Evolutionary conservation across 257 asterid genomes (phyloP), one percentile per base, ranked within the genome.

Genomic region (Orobanche coerulescens): DNA sequence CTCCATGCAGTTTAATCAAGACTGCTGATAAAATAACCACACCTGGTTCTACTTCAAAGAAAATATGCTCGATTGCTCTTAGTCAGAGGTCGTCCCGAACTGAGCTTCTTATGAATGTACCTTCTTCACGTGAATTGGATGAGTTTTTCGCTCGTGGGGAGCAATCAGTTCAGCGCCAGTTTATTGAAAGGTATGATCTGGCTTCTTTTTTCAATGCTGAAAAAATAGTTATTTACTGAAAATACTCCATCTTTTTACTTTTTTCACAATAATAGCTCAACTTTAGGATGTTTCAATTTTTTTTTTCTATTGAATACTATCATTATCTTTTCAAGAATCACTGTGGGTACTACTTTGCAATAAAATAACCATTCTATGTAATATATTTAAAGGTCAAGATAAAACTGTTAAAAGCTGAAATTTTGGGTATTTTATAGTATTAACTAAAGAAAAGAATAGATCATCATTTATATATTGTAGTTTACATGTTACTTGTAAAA

Each of bases 151-250:
- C 67, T 60, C 72, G 53, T 4, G 69, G 67, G 16, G 94, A 85
- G 72, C 83, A 75, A 70, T 73, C 74, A 7, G 75, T 73, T 46
- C 93, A 72, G 47, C 72, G 44, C 20, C 73, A 43, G 24, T 85
- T 85, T 42, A 44, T 78, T 3, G 90, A 88, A 23, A 88, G 81
- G 96, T 88, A 83, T 3, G 57, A 46, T 24, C n/a, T n/a, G 67
- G 14, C 10, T 0, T 26, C 39, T 10, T 14, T 26, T 60, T 49
- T 5, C 39, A 33, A 15, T 22, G n/a, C n/a, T n/a, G n/a, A n/a
- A n/a, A n/a, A n/a, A n/a, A n/a, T n/a, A n/a, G n/a, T n/a, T n/a
- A n/a, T n/a, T n/a, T n/a, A n/a, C n/a, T n/a, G n/a, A n/a, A n/a
- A n/a, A n/a, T n/a, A n/a, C n/a, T n/a, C n/a, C n/a, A n/a, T n/a